Evolutionary conservation across 1,139 yeast genomes (phyloP), one percentile per base, ranked within the genome.

Genomic region (Torulaspora pretoriensis): DNA sequence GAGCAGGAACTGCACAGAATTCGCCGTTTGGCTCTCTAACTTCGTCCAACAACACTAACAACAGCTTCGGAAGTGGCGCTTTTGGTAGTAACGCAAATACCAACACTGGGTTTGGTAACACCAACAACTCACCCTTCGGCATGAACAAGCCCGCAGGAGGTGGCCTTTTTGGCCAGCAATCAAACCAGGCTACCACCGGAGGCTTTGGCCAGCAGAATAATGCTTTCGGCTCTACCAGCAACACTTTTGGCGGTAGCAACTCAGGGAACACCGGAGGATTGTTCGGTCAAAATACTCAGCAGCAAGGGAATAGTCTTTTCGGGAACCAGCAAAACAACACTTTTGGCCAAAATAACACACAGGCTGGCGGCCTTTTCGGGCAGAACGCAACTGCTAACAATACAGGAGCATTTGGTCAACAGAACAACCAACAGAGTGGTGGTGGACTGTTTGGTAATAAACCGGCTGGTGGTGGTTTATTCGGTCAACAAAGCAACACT

Each of bases 361-460:
- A 45, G 41, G 25, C 47, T 43, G 59, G 60, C 14, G 57, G 62
- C 4, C 38, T 61, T 17, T 67, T 67, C 51, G 69, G 68, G 3
- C 58, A 59, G 42, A 48, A 46, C 33, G 35, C 35, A 31, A 43
- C 38, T 9, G 34, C 46, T 49, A 42, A 51, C 46, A 52, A 53
- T 23, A 47, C 53, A 8, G 38, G 57, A 24, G 48, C 61, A 39
- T 69, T 67, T 54, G 73, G 69, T 12, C 54, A 50, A 39, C 49
- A 55, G 41, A 60, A 59, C 42, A 36, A 53, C 54, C 8, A 38
- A 47, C 14, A 32, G 19, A 38, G 27, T 34, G 8, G 57, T 25
- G 68, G 71, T 19, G 70, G 75, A 2, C 55, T 72, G 10, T 74
- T 76, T 64, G 78, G 78, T n/a, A 56, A 59, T 14, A 67, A 64